These are phyloP conservation scores for Tylopilus rubrobrunneus DNA, from an alignment of 768 basidiomycete species.

Conservation along the genomic window DNA sequence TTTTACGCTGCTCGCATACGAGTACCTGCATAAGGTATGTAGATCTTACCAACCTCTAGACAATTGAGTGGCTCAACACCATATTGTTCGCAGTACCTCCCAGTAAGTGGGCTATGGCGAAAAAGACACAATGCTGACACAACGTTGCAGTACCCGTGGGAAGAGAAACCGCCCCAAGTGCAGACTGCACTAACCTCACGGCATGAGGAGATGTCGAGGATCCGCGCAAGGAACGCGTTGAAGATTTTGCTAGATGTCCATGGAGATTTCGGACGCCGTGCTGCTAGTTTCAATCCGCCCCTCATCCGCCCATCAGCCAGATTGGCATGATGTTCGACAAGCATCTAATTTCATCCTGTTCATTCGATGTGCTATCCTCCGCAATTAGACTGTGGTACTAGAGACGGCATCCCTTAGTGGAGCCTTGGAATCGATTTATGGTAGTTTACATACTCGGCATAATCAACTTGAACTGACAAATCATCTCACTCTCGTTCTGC, in stretches of 20 bases:
- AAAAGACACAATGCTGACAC: slow-evolving; percentile 3
- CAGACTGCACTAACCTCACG: slow-evolving; percentile 68
- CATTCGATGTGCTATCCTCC: slow-evolving; percentile 11
- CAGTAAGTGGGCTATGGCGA: slow-evolving; percentile 20
- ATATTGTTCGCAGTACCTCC: slow-evolving; percentile 26
- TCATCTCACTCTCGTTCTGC: no score
- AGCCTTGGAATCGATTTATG: not conserved
- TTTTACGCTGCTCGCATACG: slow-evolving; percentile 82
- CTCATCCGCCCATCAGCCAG: slow-evolving; percentile 18
- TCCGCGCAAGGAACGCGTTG: slow-evolving; percentile 92
- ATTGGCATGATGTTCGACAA: slow-evolving; percentile 13
- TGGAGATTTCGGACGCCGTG: slow-evolving; percentile 77
- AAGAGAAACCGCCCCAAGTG: slow-evolving; percentile 59
- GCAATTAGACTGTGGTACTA: slow-evolving; percentile 12
- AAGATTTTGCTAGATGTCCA: slow-evolving; percentile 88
- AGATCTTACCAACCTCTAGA: slow-evolving; percentile 7
- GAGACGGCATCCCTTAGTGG: not conserved
- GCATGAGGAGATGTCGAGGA: slow-evolving; percentile 79
- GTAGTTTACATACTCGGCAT: not conserved
- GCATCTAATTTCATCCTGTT: not conserved
- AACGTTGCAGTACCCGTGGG: slow-evolving; percentile 71
- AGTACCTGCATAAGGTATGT: slow-evolving; percentile 62
- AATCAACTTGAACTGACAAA: no score
- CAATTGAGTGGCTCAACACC: not conserved
- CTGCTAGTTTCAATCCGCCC: slow-evolving; percentile 33